Base-by-base conservation (phyloP, 129 eudicot genomes). In the Helianthus tuberosus region DNA sequence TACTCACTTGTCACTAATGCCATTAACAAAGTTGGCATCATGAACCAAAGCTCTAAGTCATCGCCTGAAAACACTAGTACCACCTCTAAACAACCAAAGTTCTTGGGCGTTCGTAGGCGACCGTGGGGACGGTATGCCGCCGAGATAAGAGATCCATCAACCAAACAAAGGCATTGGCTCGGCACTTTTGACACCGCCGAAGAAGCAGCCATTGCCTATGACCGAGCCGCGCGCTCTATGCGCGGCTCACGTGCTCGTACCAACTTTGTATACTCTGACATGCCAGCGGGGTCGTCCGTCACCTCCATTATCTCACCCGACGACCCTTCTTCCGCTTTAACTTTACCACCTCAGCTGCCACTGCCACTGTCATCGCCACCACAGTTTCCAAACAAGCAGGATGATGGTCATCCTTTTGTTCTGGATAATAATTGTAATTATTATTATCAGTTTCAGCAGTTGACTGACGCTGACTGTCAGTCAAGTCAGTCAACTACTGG, bases 61-160 rank as follows among this genome's bases (percentile, higher is more conserved):
- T 64, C 65, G 44, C 29, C 47, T n/a, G 13, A n/a, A 41, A 77
- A 11, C 17, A 38, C 51, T 53, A 50, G 6, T 54, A 4, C 38
- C 7, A 23, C 59, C 11, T 36, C 60, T 11, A 75, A 44, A 61
- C 82, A 76, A 59, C 72, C 9, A 57, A 86, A 79, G 79, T 86
- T 80, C 62, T 58, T 86, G 3, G 91, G 91, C 1, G 88, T 86
- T 0, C 38, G 91, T 8, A 71, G 91, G 64, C 13, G 91, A 20
- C 91, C 91, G 46, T 86, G 91, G 91, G 91, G 91, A 35, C 36
- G 91, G 27, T 86, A 83, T 4, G 91, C 91, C 2, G 88, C 91
- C 7, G 91, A 86, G 60, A 86, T 83, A 55, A 57, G 91, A 46
- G 85, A 86, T 80, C 88, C 91, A 0, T 73, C 88, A 48, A 86